Conservation (phyloP, 2,329 filamentous ascomycete genomes). For the Gliomastix tumulicola region DNA sequence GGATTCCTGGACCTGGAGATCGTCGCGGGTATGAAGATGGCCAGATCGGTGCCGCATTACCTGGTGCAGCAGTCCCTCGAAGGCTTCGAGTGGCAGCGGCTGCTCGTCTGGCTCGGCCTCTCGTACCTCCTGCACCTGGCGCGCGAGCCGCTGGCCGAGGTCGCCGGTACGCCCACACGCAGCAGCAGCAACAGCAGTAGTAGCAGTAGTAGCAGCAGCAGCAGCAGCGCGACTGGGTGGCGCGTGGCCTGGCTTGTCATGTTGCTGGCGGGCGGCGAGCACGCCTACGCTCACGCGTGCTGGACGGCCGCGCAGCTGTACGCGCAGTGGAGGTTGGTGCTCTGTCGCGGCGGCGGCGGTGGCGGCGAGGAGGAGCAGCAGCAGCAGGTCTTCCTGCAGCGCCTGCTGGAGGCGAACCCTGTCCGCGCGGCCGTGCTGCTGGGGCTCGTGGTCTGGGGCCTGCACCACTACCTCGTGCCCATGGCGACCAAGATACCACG, state of each 20-base stretch:
- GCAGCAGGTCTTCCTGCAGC: slow-evolving; percentile 5
- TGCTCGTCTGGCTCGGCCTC: slow-evolving; percentile 3
- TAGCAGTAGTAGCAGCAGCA: background rate
- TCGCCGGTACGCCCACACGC: too few relatives aligned
- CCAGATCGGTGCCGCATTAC: slow-evolving; percentile 23
- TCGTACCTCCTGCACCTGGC: background rate
- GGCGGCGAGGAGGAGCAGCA: slow-evolving; percentile 7
- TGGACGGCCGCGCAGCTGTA: slow-evolving; percentile 16
- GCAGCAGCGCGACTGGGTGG: background rate
- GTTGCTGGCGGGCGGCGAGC: slow-evolving; percentile 18
- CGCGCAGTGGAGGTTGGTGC: slow-evolving; percentile 12
- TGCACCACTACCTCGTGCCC: background rate
- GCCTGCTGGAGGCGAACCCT: slow-evolving; percentile 4
- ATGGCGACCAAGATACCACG: background rate
- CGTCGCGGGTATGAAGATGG: slow-evolving; percentile 25
- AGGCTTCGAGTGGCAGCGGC: slow-evolving; percentile 5
- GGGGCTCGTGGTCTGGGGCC: background rate
- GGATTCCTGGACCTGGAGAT: slow-evolving; percentile 20
- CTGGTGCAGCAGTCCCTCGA: slow-evolving; percentile 19
- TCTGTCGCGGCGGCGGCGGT: slow-evolving; percentile 3
- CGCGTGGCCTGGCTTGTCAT: slow-evolving; percentile 10
- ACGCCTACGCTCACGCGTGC: slow-evolving; percentile 16
- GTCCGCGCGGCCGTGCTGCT: background rate
- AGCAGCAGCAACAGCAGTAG: background rate
- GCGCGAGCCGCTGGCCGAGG: background rate